Base-by-base conservation (phyloP, 352 stramenopile genomes). In the Blastocystis sp. region DNA sequence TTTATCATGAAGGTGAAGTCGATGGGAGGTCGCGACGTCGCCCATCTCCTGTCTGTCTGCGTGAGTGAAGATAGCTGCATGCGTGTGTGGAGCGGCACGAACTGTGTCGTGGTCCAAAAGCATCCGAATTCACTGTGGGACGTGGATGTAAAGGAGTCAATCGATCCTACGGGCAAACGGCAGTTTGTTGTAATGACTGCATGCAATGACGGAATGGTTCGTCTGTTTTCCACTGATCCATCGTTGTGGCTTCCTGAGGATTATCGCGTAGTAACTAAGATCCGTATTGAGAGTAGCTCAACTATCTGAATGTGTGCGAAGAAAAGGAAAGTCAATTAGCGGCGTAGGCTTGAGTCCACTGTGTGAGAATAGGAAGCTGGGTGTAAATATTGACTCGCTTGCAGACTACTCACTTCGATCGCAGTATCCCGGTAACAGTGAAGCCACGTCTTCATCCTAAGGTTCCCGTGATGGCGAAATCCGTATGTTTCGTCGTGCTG, bases 81-180 rank as follows among this genome's bases (percentile, higher is more conserved):
- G 73, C 34, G 53, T 20, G 7, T 85, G 37, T 85, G 73, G 73
- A 16, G 34, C 6, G 39, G 20, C 20, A 9, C 50, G 8, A 41
- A 65, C 20, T 62, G 53, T 0, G 16, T 66, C 34, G 11, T 47
- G 11, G 20, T 54, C 16, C 20, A 69, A 18, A 30, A n/a, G 20
- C 73, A 85, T 43, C 73, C 73, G 30, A 39, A 39, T 18, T 85
- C 43, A n/a, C 43, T 85, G 26, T 85, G 73, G 73, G 73, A 85
- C 56, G 73, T 66, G 13, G 73, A 81, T 56, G 47, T 63, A n/a
- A 26, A 34, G 26, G 20, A 47, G 37, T 11, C 43, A 20, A n/a
- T 64, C 16, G 45, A 47, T 1, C 8, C 8, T n/a, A 26, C 20
- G 8, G 55, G 34, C 20, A 64, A 64, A 20, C 9, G 3, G 55